Percentiles rank a stretch among this genome's conserved stretches.
Conservation (phyloP, 371 early-diverging fungal genomes). For the Phascolomyces articulosus region DNA sequence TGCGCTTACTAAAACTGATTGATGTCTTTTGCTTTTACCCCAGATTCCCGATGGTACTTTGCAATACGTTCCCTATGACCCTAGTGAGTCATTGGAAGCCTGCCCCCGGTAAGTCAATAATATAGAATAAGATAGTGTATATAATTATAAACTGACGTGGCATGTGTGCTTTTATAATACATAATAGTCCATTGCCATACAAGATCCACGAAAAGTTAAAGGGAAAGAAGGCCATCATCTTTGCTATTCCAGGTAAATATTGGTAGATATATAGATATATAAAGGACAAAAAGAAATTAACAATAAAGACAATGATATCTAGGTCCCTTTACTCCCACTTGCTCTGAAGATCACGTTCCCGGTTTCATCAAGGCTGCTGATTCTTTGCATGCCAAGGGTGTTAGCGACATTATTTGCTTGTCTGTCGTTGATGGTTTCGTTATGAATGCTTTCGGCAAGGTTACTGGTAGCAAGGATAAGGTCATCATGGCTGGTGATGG, state of each 20-base stretch:
- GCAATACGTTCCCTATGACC: constrained; percentile 46
- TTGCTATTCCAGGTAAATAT: constrained; percentile 71
- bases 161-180: background rate
- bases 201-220: constrained; percentile 63
- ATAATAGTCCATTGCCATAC: constrained; percentile 32
- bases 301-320: background rate
- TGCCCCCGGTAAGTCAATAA: constrained; percentile 30
- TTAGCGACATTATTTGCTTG: constrained; percentile 66
- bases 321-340: constrained; percentile 82
- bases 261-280: constrained; percentile 5
- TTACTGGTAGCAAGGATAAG: constrained; percentile 57
- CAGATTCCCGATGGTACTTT: constrained; percentile 46
- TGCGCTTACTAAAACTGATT: background rate
- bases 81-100: constrained; percentile 33
- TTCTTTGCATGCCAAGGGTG: constrained; percentile 69
- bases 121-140: no score
- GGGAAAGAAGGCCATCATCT: constrained; percentile 78
- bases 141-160: background rate
- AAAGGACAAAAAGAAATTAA: constrained; percentile 5
- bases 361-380: constrained; percentile 53
- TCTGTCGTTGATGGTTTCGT: constrained; percentile 69
- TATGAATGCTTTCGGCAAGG: constrained; percentile 80
- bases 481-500: constrained; percentile 77
- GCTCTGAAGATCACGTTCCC: constrained; percentile 78
- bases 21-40: background rate